Evolutionary conservation across 495 filamentous ascomycete species (phyloP).

Genomic region (Xylaria palmicola): DNA sequence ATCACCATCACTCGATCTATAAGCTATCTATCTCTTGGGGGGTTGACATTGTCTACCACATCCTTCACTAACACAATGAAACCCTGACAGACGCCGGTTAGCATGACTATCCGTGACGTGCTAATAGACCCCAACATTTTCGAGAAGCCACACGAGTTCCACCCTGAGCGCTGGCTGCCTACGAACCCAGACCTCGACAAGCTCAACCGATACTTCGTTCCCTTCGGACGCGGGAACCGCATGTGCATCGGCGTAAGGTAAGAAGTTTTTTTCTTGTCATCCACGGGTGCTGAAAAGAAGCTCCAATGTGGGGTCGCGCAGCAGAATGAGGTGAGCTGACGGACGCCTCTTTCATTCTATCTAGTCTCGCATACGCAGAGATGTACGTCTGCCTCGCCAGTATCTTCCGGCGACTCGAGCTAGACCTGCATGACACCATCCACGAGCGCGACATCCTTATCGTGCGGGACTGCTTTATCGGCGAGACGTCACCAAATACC

Average conservation of each 20-base stretch:
- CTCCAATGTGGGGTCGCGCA: no score
- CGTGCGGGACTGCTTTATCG: conserved; percentile 3
- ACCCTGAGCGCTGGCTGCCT: not conserved
- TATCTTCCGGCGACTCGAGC: not conserved
- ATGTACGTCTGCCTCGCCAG: not conserved
- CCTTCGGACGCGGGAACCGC: conserved; percentile 44
- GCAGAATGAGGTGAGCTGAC: no score
- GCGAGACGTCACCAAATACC: not conserved
- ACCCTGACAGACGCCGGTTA: not conserved
- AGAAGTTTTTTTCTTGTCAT: no score
- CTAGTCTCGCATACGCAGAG: not conserved
- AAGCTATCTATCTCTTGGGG: no score
- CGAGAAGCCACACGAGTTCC: not conserved
- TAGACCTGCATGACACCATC: not conserved
- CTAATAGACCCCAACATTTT: not conserved
- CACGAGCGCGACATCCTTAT: not conserved
- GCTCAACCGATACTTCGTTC: conserved; percentile 39
- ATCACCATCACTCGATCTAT: not conserved
- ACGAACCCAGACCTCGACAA: not conserved
- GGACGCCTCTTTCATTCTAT: no score
- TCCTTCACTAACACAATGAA: no score
- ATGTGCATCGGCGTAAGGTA: conserved; percentile 46
- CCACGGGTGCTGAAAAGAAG: no score
- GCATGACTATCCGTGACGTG: not conserved
- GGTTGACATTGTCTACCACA: no score